A percentile compares a stretch with the other conserved stretches of the same genome.
These are phyloP conservation scores for Syzygium grande DNA, from an alignment of 345 rosid genomes.

Conservation along the genomic window DNA sequence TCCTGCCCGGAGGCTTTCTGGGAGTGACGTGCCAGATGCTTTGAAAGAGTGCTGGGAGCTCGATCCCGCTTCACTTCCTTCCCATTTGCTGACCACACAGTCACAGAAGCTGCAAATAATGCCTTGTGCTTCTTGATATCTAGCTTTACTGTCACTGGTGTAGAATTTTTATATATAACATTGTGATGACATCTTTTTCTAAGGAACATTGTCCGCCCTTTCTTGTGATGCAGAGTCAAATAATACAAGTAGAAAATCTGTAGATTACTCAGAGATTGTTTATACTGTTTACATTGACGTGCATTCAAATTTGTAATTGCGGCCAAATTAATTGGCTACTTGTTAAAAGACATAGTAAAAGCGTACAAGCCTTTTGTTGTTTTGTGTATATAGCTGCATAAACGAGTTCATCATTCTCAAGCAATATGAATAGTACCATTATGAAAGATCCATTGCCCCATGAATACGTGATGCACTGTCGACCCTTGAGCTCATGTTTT, in stretches of 20 bases:
- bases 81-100: not conserved
- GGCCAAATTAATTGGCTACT: not conserved
- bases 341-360: not conserved
- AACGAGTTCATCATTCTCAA: not conserved
- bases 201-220: not conserved
- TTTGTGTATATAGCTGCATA: not conserved
- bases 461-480: not conserved
- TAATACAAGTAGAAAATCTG: not conserved
- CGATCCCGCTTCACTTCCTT: constrained; percentile 72
- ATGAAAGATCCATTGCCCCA: not conserved
- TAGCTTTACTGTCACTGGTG: not conserved
- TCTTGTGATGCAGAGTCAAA: not conserved
- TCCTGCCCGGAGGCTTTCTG: constrained; percentile 65
- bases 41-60: constrained; percentile 75
- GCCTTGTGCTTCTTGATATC: not conserved
- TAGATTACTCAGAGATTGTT: not conserved
- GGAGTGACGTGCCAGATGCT: constrained; percentile 29
- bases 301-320: not conserved
- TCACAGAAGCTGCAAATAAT: not conserved
- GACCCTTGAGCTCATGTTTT: not conserved
- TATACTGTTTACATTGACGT: not conserved
- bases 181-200: not conserved
- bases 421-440: not conserved
- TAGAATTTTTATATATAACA: not conserved
- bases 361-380: not conserved